Evolutionary conservation across 129 eudicot genomes (phyloP).

Genomic region (Tanacetum coccineum): DNA sequence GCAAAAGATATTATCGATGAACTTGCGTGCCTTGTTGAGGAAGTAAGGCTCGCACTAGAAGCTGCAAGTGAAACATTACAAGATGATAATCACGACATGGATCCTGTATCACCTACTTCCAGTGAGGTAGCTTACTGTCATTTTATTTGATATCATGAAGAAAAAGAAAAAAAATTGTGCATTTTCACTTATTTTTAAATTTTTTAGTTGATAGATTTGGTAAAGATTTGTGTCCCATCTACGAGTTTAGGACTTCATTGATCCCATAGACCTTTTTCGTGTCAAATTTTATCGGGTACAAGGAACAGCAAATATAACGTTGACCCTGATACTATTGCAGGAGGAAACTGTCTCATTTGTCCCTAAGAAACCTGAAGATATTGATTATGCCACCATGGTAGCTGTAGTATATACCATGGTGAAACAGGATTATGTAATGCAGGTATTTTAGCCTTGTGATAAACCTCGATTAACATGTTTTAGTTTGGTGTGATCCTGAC

Average conservation of each 20-base stretch:
- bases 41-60: slow-evolving; percentile 35
- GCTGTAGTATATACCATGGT: slow-evolving; percentile 68
- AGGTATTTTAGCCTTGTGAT: slow-evolving; percentile 37
- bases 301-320: background rate
- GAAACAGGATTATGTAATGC: slow-evolving; percentile 76
- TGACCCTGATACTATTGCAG: slow-evolving; percentile 24
- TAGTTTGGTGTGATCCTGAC: background rate
- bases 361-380: slow-evolving; percentile 29
- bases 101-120: slow-evolving; percentile 4
- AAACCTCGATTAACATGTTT: background rate
- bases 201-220: background rate
- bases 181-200: background rate
- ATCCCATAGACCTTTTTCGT: background rate
- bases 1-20: slow-evolving; percentile 45
- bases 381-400: slow-evolving; percentile 57
- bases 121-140: slow-evolving; percentile 34
- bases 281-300: background rate
- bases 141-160: background rate
- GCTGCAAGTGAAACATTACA: slow-evolving; percentile 24
- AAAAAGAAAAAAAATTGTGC: too few species aligned
- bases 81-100: slow-evolving; percentile 19
- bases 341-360: slow-evolving; percentile 31
- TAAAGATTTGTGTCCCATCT: slow-evolving; percentile 1
- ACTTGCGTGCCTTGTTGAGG: slow-evolving; percentile 56
- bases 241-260: background rate